Evolutionary conservation across 2,329 filamentous ascomycete species (phyloP).

Genomic region (Aspergillus spinulosporus): DNA sequence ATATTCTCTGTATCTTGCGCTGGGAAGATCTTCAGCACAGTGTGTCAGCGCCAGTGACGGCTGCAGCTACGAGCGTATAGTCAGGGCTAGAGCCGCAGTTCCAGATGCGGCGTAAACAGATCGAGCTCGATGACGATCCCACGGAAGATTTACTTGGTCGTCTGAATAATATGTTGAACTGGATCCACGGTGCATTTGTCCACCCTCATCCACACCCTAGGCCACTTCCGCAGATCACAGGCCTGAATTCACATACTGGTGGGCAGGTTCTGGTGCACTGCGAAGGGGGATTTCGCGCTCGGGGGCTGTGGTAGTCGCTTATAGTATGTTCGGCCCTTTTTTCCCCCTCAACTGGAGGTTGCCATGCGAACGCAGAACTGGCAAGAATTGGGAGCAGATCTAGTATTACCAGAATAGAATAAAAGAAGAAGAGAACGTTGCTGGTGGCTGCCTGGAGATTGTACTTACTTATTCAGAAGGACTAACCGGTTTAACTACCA

Average conservation of each 20-base stretch:
- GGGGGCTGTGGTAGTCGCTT: slow-evolving; percentile 10
- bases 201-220: neutral
- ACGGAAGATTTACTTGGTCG: slow-evolving; percentile 4
- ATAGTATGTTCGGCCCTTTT: slow-evolving; percentile 1
- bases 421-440: too few species aligned
- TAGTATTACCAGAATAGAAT: too few species aligned
- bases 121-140: slow-evolving; percentile 7
- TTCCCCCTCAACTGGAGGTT: neutral
- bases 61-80: too few species aligned
- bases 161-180: slow-evolving; percentile 1
- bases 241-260: neutral
- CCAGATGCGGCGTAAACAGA: neutral
- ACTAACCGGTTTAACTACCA: neutral
- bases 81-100: too few species aligned
- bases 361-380: too few species aligned
- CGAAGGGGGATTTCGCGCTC: slow-evolving; percentile 9
- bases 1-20: slow-evolving; percentile 9
- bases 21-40: slow-evolving; percentile 1
- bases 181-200: neutral
- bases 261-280: slow-evolving; percentile 12
- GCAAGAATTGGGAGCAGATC: too few species aligned
- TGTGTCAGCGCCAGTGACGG: too few species aligned
- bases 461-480: too few species aligned
- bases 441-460: too few species aligned
- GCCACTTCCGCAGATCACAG: neutral